A percentile compares a stretch with the other conserved stretches of the same genome.
phyloP scores from a whole-genome alignment of 345 rosid species.

The Cardiospermum halicacabum region DNA sequence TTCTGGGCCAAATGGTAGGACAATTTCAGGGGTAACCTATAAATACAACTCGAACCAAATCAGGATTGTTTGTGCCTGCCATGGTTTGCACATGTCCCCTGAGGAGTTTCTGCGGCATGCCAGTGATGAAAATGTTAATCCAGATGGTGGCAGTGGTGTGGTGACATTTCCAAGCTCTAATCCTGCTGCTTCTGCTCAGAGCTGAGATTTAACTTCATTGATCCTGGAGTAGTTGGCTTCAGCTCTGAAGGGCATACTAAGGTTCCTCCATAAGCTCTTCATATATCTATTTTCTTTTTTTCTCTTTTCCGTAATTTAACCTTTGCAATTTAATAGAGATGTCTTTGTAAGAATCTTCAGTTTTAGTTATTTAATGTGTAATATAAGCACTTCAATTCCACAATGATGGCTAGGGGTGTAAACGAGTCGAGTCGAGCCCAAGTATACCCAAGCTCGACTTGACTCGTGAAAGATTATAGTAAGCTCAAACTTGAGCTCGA shows the following conservation, averaged over 20 bases:
- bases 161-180: conserved; percentile 41
- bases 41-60: conserved; percentile 65
- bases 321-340: conserved; percentile 18
- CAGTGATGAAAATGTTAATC: conserved; percentile 51
- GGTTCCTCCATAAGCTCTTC: conserved; percentile 2
- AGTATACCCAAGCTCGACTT: too few species aligned
- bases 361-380: conserved; percentile 16
- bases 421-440: too few species aligned
- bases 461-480: too few species aligned
- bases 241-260: conserved; percentile 8
- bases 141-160: conserved; percentile 46
- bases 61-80: conserved; percentile 93
- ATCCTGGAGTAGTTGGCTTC: conserved; percentile 8
- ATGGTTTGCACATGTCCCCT: conserved; percentile 83
- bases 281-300: conserved; percentile 3
- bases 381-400: conserved; percentile 11
- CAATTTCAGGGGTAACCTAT: conserved; percentile 91
- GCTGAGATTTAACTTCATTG: conserved; percentile 26
- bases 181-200: conserved; percentile 83
- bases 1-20: conserved; percentile 76
- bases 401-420: too few species aligned
- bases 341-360: conserved; percentile 25
- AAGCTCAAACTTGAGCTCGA: too few species aligned
- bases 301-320: conserved; percentile 4
- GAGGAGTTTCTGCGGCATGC: conserved; percentile 95